Evolutionary conservation across 2,329 filamentous ascomycete genomes (phyloP).

Genomic region (Diaporthe batatas): DNA sequence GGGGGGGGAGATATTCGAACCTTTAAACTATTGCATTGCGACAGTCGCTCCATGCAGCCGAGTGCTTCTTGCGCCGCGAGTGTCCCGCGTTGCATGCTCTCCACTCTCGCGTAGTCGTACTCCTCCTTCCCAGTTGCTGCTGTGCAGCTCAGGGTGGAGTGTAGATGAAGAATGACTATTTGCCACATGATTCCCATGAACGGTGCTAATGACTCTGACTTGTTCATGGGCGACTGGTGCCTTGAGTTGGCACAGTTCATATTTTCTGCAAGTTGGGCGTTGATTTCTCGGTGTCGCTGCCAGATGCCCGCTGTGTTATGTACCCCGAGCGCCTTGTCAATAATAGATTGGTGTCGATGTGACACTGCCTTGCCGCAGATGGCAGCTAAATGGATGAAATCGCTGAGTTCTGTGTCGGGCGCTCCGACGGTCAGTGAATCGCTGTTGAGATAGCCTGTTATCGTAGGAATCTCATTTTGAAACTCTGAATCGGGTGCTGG

Average conservation of each 20-base stretch:
- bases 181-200: conserved; percentile 1
- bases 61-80: conserved; percentile 17
- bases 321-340: conserved; percentile 9
- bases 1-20: neutral
- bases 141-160: conserved; percentile 12
- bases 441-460: conserved; percentile 7
- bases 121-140: neutral
- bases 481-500: conserved; percentile 17
- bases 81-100: conserved; percentile 16
- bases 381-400: conserved; percentile 21
- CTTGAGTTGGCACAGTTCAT: neutral
- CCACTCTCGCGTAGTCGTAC: conserved; percentile 7
- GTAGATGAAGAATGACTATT: neutral
- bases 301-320: conserved; percentile 20
- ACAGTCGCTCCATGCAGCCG: conserved; percentile 1
- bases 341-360: conserved; percentile 25
- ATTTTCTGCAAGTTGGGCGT: neutral
- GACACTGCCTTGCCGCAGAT: conserved; percentile 19
- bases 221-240: neutral
- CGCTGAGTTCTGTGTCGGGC: neutral
- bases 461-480: conserved; percentile 19
- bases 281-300: conserved; percentile 19
- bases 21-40: conserved; percentile 14
- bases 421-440: conserved; percentile 21
- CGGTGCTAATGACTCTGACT: neutral